Evolutionary conservation across 129 eudicot genomes (phyloP), one percentile per base, ranked within the genome.

Genomic region (Apium graveolens): DNA sequence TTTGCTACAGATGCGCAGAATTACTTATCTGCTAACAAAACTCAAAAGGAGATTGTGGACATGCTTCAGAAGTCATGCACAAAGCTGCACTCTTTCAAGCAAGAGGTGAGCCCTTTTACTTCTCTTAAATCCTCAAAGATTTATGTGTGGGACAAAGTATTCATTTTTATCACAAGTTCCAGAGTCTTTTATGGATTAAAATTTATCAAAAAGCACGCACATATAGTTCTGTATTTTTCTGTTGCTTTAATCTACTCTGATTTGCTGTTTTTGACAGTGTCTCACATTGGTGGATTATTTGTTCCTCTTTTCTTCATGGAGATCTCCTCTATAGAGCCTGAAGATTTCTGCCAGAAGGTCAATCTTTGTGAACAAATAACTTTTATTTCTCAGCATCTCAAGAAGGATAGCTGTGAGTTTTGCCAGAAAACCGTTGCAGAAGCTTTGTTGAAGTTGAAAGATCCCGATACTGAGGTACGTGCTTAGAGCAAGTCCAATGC

Each of bases 381-480:
- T 72, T 80, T 82, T 14, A 51, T 84, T 18, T 84, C 85, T 77
- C 79, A 78, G 62, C 83, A 76, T 27, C 72, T 79, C 5, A 73
- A 83, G 29, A 75, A 79, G 76, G 80, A 89, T 70, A 86, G 82
- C 57, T 96, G 97, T 78, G 97, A 87, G 31, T 38, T 90, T 62
- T 96, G 99, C 86, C 90, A 89, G 48, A 27, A 78, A 29, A 91
- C 88, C 48, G 74, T 96, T 77, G 55, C 85, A 41, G 97, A 96
- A 81, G 89, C 89, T 73, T 45, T 88, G 70, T 69, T 70, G 24
- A 89, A 92, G 89, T 78, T 96, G 85, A 90, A 92, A 83, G 93
- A 96, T 89, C 99, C 99, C 17, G 91, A 96, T 37, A 92, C 93
- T 51, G 89, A 89, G 99, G 99, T 94, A 81, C n/a, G 26, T 73